Base-by-base conservation (phyloP, 2,329 filamentous ascomycete species). In the Hymenotorrendiella dingleyae region DNA sequence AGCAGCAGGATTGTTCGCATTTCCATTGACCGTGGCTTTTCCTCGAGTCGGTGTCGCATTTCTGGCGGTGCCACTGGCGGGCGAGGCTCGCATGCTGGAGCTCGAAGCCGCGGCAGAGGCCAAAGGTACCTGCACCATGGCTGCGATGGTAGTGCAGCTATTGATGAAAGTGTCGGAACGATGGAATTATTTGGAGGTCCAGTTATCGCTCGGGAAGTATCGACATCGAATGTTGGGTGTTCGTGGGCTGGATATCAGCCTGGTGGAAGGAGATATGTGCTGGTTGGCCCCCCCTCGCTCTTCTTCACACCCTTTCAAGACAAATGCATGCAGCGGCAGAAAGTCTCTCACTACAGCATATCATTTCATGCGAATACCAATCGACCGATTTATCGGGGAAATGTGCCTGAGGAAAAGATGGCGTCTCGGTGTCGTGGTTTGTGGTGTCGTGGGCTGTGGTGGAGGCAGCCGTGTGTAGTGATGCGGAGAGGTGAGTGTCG, bases 71-170 rank as follows among this genome's bases (percentile, higher is more conserved):
- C 47, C 53, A 44, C 49, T 55, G 8, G 58, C 54, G 9, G 56
- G 54, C 19, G 60, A 61, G 48, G 52, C 56, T 52, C 58, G 53
- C 53, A 54, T 52, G 40, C 50, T 48, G 32, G 58, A 52, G 49
- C 47, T 56, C 37, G 56, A 53, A 34, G 51, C 53, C 35, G 50
- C 50, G n/a, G n/a, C n/a, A 17, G 52, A 40, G 29, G 49, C 46
- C 47, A 50, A 50, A 21, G 58, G 59, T 19, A 60, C 57, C 44
- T 62, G 59, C 30, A 60, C 60, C 58, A 62, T 60, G 19, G n/a
- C n/a, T n/a, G 42, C 54, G 50, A 42, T 30, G 43, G 43, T 27
- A 23, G n/a, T n/a, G n/a, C n/a, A n/a, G 38, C 26, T 32, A 45
- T 30, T 20, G 36, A 20, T 24, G 27, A 27, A 42, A 27, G 7